Percentiles rank a stretch among this genome's conserved stretches.
phyloP scores from a whole-genome alignment of 768 basidiomycete species.

The Tylopilus subfusipes region DNA sequence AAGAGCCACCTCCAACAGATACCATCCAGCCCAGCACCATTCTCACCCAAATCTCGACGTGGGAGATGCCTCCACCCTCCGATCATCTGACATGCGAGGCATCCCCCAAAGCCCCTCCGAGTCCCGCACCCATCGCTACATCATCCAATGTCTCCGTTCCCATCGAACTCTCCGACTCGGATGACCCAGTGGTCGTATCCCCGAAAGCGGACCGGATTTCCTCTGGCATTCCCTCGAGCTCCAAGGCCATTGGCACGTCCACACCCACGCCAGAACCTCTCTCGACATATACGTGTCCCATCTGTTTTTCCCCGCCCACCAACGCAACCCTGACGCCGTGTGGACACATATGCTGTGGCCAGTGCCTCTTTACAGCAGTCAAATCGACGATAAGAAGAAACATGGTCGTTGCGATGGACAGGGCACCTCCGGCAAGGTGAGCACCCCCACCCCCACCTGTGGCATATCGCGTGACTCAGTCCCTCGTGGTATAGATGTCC shows the following conservation, averaged over 20 bases:
- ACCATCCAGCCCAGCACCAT: background rate
- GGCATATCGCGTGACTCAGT: background rate
- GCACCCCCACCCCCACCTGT: constrained; percentile 5
- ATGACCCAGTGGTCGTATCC: background rate
- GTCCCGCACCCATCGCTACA: background rate
- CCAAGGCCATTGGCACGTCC: background rate
- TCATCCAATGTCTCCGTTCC: background rate
- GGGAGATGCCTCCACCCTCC: constrained; percentile 22
- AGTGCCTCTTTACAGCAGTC: constrained; percentile 71
- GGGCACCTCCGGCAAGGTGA: constrained; percentile 39
- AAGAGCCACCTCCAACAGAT: background rate
- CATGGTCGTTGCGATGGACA: constrained; percentile 30
- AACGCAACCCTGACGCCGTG: constrained; percentile 78
- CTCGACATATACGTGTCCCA: constrained; percentile 70
- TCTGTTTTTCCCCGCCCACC: constrained; percentile 73
- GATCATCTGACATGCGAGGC: too few species aligned
- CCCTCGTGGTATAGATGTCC: constrained; percentile 47
- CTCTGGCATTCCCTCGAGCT: background rate
- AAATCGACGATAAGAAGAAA: constrained; percentile 56
- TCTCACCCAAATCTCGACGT: constrained; percentile 18
- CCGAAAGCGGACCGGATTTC: background rate
- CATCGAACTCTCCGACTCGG: constrained; percentile 6
- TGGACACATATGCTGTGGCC: constrained; percentile 75
- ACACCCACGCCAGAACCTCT: constrained; percentile 33
- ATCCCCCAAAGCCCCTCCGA: background rate